These are phyloP conservation scores for Fraxinus paxiana DNA, from an alignment of 305 asterid genomes.

Conservation along the genomic window DNA sequence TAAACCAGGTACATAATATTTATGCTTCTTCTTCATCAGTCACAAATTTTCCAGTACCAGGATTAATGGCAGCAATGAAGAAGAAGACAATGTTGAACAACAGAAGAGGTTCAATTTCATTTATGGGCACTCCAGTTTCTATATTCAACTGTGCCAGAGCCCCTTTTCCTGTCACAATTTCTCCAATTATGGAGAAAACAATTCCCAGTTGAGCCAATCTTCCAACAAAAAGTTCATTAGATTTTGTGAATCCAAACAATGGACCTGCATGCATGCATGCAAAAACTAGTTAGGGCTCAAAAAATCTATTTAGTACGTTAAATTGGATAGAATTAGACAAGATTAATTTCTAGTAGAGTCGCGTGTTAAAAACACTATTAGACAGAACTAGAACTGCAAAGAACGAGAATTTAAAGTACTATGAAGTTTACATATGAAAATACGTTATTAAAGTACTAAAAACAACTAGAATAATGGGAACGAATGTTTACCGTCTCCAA, in stretches of 20 bases:
- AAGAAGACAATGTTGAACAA: conserved; percentile 80
- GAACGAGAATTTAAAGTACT: background rate
- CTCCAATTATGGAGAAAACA: conserved; percentile 84
- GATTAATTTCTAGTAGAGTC: background rate
- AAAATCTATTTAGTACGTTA: background rate
- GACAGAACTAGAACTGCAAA: background rate
- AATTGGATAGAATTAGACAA: background rate
- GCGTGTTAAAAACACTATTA: background rate
- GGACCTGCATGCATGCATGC: conserved; percentile 46
- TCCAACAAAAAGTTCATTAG: conserved; percentile 90
- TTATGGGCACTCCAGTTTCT: conserved; percentile 87
- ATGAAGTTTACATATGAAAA: background rate
- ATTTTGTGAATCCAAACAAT: conserved; percentile 84
- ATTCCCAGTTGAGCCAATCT: conserved; percentile 92
- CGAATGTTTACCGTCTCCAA: conserved; percentile 36
- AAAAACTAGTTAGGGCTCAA: background rate
- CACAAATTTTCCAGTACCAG: conserved; percentile 81
- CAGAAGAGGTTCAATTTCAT: conserved; percentile 78
- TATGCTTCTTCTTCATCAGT: conserved; percentile 75
- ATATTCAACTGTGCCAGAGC: conserved; percentile 88
- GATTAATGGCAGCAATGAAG: conserved; percentile 92
- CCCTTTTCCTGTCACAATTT: conserved; percentile 84
- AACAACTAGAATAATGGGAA: background rate
- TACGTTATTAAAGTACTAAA: background rate
- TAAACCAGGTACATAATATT: background rate